Conservation (phyloP, 2,329 filamentous ascomycete species). For the Sarocladium oryzae region DNA sequence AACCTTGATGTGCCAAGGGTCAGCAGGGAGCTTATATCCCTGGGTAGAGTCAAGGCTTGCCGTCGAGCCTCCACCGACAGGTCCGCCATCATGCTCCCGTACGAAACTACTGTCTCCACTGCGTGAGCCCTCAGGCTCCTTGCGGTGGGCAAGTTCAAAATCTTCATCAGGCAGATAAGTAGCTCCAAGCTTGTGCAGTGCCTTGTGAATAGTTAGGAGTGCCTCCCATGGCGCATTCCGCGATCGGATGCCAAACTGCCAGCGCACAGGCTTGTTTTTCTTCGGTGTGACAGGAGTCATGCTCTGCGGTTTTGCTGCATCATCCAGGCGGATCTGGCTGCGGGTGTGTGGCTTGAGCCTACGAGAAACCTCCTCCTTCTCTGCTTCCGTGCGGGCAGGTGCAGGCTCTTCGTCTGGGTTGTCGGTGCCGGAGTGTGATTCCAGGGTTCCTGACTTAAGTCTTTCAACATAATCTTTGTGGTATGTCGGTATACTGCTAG, state of each 20-base stretch:
- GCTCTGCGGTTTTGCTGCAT: conserved; percentile 51
- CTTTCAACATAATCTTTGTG: conserved; percentile 87
- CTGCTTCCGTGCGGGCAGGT: conserved; percentile 53
- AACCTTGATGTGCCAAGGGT: conserved; percentile 91
- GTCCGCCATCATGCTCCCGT: conserved; percentile 29
- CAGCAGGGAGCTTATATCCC: conserved; percentile 80
- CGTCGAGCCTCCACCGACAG: conserved; percentile 26
- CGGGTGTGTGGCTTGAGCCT: conserved; percentile 81
- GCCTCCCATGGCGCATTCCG: conserved; percentile 92
- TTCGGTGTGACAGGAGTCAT: conserved; percentile 59
- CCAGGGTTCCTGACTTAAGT: conserved; percentile 45
- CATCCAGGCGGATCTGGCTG: conserved; percentile 63
- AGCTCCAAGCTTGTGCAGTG: conserved; percentile 78
- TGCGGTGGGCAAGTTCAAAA: conserved; percentile 41
- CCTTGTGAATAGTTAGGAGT: conserved; percentile 90
- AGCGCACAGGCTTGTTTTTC: conserved; percentile 76
- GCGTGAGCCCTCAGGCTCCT: conserved; percentile 27
- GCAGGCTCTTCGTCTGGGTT: conserved; percentile 28
- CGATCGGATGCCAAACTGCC: conserved; percentile 96
- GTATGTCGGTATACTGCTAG: conserved; percentile 83
- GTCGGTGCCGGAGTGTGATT: conserved; percentile 27
- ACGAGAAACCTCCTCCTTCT: conserved; percentile 74
- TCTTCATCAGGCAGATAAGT: conserved; percentile 72
- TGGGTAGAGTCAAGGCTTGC: conserved; percentile 44
- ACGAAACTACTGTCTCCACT: conserved; percentile 35